Conservation (phyloP, 768 basidiomycete species). For the Daedaleopsis sinensis region DNA sequence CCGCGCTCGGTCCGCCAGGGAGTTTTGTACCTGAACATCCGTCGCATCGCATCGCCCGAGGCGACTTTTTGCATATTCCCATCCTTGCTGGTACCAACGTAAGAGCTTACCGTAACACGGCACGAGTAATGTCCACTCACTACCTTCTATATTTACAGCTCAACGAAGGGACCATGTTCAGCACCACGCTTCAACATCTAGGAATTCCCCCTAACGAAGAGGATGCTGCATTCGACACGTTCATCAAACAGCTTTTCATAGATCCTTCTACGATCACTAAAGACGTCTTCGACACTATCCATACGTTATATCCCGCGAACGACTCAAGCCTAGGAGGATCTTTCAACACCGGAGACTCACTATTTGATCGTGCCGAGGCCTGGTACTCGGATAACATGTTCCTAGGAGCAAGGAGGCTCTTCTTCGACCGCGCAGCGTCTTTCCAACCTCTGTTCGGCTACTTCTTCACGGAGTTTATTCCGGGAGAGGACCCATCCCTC, state of each 20-base stretch:
- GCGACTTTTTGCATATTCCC: conserved; percentile 56
- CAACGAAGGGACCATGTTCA: conserved; percentile 57
- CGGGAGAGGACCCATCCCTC: conserved; percentile 48
- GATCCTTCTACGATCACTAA: conserved; percentile 53
- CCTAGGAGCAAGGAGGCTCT: conserved; percentile 50
- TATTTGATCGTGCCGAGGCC: conserved; percentile 57
- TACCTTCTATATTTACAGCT: conserved; percentile 35
- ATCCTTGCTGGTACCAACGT: conserved; percentile 60
- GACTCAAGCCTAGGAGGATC: conserved; percentile 49
- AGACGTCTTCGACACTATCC: conserved; percentile 43
- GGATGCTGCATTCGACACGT: conserved; percentile 47
- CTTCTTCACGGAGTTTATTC: conserved; percentile 60
- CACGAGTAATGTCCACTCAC: no score
- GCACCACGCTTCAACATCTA: conserved; percentile 39
- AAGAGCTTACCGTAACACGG: conserved; percentile 14
- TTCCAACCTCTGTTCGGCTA: conserved; percentile 56
- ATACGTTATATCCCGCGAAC: conserved; percentile 49
- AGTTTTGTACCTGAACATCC: conserved; percentile 51
- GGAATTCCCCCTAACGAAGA: conserved; percentile 43
- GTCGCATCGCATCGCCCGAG: conserved; percentile 46
- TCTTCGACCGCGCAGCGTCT: conserved; percentile 50
- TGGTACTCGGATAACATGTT: conserved; percentile 67
- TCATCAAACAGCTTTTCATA: conserved; percentile 51
- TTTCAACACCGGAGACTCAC: conserved; percentile 61
- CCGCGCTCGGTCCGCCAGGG: conserved; percentile 52